Evolutionary conservation across 495 filamentous ascomycete species (phyloP).

Genomic region (Aspergillus cavernicola): DNA sequence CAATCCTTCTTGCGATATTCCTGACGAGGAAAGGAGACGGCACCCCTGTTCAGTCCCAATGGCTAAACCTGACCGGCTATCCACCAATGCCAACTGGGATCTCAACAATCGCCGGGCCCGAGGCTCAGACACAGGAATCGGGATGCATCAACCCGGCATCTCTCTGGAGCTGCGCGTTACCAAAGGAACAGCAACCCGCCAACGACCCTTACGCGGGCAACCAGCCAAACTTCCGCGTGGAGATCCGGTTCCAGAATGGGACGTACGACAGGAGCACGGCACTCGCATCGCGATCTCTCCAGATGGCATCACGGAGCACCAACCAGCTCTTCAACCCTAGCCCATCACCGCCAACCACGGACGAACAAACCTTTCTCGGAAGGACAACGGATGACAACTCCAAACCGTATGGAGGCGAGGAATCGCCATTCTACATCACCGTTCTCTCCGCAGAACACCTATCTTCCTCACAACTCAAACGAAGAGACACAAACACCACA

Average conservation of each 20-base stretch:
- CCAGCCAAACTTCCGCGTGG: slow-evolving; percentile 72
- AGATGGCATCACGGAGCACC: slow-evolving; percentile 6
- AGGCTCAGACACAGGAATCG: slow-evolving; percentile 51
- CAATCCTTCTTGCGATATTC: slow-evolving; percentile 56
- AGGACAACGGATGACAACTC: slow-evolving; percentile 76
- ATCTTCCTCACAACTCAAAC: slow-evolving; percentile 12
- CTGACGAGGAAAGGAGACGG: slow-evolving; percentile 49
- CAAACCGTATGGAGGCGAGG: slow-evolving; percentile 49
- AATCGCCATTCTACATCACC: slow-evolving; percentile 50
- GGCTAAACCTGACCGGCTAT: slow-evolving; percentile 80
- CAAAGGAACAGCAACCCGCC: slow-evolving; percentile 64
- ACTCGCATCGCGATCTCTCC: slow-evolving; percentile 21
- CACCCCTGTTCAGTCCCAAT: slow-evolving; percentile 51
- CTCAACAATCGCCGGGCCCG: slow-evolving; percentile 66
- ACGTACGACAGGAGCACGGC: slow-evolving; percentile 45
- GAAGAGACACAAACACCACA: slow-evolving; percentile 18
- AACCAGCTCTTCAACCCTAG: slow-evolving; percentile 46
- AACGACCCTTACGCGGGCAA: slow-evolving; percentile 56
- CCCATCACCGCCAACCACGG: slow-evolving; percentile 59
- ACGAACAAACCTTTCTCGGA: slow-evolving; percentile 74
- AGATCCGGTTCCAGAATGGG: slow-evolving; percentile 76
- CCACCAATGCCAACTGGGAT: slow-evolving; percentile 83
- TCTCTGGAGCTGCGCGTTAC: slow-evolving; percentile 79
- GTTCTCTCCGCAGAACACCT: slow-evolving; percentile 26
- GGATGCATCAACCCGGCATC: slow-evolving; percentile 66